Percentiles rank a stretch among this genome's conserved stretches.
Conservation (phyloP, 1,284 basidiomycete species). For the Leccinum griseonigrum region DNA sequence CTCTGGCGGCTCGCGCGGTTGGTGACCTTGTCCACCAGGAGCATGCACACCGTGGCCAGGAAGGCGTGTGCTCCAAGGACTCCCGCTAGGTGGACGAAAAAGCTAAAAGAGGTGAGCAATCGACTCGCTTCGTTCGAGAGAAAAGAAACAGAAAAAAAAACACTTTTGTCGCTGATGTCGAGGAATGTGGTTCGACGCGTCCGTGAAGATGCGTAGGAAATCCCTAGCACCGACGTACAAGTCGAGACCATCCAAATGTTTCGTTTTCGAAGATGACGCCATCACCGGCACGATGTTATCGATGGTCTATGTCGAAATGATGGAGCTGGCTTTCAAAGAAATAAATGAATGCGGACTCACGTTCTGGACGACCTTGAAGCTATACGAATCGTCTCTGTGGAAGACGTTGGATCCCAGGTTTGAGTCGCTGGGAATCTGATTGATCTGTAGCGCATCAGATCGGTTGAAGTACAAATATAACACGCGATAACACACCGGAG, state of each 20-base stretch:
- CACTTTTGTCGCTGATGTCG: constrained; percentile 83
- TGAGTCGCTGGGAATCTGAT: constrained; percentile 20
- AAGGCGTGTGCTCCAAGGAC: constrained; percentile 83
- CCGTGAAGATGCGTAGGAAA: constrained; percentile 83
- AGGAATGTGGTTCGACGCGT: constrained; percentile 85
- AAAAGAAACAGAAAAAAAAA: not conserved
- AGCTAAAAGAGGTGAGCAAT: constrained; percentile 43
- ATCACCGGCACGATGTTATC: constrained; percentile 94
- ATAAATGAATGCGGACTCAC: constrained; percentile 37
- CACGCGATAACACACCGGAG: constrained; percentile 9
- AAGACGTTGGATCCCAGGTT: constrained; percentile 90
- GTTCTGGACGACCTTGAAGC: constrained; percentile 93
- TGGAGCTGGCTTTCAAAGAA: constrained; percentile 4
- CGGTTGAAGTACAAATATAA: not conserved
- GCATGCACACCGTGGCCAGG: constrained; percentile 78
- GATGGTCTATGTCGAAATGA: constrained; percentile 62
- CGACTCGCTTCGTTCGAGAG: too few species aligned
- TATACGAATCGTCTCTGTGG: constrained; percentile 95
- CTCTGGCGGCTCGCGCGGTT: constrained; percentile 71
- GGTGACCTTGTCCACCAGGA: constrained; percentile 74
- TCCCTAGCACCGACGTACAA: constrained; percentile 67
- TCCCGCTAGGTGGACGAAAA: constrained; percentile 90
- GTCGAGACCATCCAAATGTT: constrained; percentile 51
- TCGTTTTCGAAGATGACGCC: constrained; percentile 68
- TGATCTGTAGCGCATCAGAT: constrained; percentile 9